phyloP scores from a whole-genome alignment of 2,329 filamentous ascomycete species.

The Alternaria sp. region DNA sequence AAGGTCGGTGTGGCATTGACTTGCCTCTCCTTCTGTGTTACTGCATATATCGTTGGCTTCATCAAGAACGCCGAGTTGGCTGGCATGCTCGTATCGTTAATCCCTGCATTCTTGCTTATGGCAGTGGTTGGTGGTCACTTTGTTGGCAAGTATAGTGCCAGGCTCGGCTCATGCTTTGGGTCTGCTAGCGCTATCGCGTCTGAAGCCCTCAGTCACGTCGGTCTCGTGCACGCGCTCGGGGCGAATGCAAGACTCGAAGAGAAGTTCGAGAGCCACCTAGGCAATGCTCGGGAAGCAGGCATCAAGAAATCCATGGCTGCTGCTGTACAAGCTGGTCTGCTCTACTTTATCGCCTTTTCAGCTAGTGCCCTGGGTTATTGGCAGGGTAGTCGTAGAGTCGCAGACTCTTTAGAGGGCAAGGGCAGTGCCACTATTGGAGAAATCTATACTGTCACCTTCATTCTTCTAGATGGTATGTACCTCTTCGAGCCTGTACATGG shows the following conservation, averaged over 20 bases:
- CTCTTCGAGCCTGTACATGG: neutral
- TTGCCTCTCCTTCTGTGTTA: conserved; percentile 70
- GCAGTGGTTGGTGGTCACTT: conserved; percentile 64
- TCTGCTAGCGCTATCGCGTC: conserved; percentile 69
- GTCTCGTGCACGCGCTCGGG: conserved; percentile 70
- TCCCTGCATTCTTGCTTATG: conserved; percentile 70
- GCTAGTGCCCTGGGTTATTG: conserved; percentile 74
- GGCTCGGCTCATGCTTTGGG: conserved; percentile 62
- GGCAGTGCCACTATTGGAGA: conserved; percentile 53
- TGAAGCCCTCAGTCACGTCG: conserved; percentile 67
- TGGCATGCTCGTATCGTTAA: conserved; percentile 68
- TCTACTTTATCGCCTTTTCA: conserved; percentile 74
- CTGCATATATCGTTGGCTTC: conserved; percentile 73
- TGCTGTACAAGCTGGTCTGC: conserved; percentile 66
- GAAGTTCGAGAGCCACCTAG: conserved; percentile 65
- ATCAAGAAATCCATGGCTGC: conserved; percentile 66
- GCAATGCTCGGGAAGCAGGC: conserved; percentile 60
- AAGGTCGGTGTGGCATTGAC: conserved; percentile 73
- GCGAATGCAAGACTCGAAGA: conserved; percentile 66
- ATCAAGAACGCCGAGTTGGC: conserved; percentile 69
- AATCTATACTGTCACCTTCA: conserved; percentile 65
- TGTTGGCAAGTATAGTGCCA: conserved; percentile 60
- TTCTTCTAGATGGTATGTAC: conserved; percentile 59
- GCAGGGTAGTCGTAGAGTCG: conserved; percentile 68
- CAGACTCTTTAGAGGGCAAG: conserved; percentile 50